Evolutionary conservation across 2,329 filamentous ascomycete species (phyloP), one percentile per base, ranked within the genome.

Genomic region (Penicillium nordicum): DNA sequence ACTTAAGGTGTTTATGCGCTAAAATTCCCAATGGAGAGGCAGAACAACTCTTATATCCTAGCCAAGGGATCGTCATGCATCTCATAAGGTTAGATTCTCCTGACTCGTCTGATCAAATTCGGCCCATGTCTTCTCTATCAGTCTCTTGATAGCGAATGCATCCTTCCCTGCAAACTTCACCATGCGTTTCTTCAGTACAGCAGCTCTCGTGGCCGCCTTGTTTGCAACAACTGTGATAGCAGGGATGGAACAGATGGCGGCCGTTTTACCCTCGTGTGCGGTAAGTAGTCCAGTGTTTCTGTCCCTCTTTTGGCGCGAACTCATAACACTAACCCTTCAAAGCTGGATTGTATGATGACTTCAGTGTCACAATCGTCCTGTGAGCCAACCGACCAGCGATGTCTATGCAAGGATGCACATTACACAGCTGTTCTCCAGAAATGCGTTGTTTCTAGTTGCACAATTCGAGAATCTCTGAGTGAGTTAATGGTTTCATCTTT

Each of bases 381-480:
- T 55, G 62, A 69, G 4, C 57, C 67, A 1, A 73, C 76, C 4
- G 67, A 78, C 52, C 67, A 69, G 43, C 64, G 66, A 18, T 79
- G 77, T 55, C 66, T 78, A 23, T 79, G 77, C 58, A 70, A 63
- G 1, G 69, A 77, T 57, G 52, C 53, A 1, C 59, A 64, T 2
- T 66, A 78, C 29, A 71, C 70, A 23, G 59, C 56, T 0, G 58
- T 65, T 23, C 64, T 77, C 5, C 66, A 68, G 9, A 37, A 60
- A 14, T 79, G 77, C 38, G 69, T 78, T 5, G 16, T 57, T 11
- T 40, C 64, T 16, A 69, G 60, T 29, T 76, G 75, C 61, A 76
- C 71, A 1, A 64, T 76, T 36, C 70, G 65, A 23, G 69, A 79
- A 55, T 62, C 68, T 14, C 58, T 78, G 34, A 67, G 73, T 75